These are phyloP conservation scores for Phytophthora multivora DNA, from an alignment of 352 stramenopile genomes.

Conservation along the genomic window DNA sequence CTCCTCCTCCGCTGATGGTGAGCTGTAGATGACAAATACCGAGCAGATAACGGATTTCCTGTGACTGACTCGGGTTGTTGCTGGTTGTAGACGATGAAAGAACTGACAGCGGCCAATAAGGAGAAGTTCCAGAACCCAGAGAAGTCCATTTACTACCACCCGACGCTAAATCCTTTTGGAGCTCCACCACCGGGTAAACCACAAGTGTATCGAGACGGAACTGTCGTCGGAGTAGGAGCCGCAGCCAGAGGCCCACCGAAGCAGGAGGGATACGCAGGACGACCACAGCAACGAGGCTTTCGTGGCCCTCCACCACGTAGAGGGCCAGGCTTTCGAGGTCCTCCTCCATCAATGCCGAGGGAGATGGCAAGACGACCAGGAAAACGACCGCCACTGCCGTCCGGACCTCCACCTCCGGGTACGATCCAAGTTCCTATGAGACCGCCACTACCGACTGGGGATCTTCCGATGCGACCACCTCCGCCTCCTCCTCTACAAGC, in stretches of 20 bases:
- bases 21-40: neutral
- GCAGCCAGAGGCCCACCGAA: slow-evolving; percentile 10
- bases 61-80: slow-evolving; percentile 10
- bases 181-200: slow-evolving; percentile 66
- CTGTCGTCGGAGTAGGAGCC: neutral
- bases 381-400: slow-evolving; percentile 64
- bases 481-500: slow-evolving; percentile 38
- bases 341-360: slow-evolving; percentile 14
- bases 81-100: slow-evolving; percentile 48
- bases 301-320: slow-evolving; percentile 5
- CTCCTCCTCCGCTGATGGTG: slow-evolving; percentile 37
- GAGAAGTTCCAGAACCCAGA: slow-evolving; percentile 75
- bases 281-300: slow-evolving; percentile 16
- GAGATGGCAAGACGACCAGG: slow-evolving; percentile 44
- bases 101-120: slow-evolving; percentile 59
- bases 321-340: neutral
- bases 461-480: slow-evolving; percentile 41
- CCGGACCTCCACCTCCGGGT: slow-evolving; percentile 52
- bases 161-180: slow-evolving; percentile 79
- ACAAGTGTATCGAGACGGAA: slow-evolving; percentile 54
- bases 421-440: slow-evolving; percentile 65
- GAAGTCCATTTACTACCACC: slow-evolving; percentile 86
- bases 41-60: neutral
- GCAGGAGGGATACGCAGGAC: slow-evolving; percentile 13
- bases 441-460: slow-evolving; percentile 56